Conservation (phyloP, 257 asterid genomes). For the Agastache rugosa region DNA sequence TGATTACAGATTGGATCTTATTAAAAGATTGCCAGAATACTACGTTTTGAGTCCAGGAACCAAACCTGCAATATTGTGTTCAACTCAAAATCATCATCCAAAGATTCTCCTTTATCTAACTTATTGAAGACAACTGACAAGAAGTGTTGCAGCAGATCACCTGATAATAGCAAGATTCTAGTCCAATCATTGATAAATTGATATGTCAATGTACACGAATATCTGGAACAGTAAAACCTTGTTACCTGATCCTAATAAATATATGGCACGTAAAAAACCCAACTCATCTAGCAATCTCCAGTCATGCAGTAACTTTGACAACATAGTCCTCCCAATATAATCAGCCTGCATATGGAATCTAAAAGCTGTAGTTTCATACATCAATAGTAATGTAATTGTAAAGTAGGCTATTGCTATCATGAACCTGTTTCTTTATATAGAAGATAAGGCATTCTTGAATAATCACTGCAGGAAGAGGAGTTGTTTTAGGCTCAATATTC, state of each 20-base stretch:
- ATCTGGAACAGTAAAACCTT: slow-evolving; percentile 18
- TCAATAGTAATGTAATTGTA: slow-evolving; percentile 24
- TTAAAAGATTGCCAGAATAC: slow-evolving; percentile 9
- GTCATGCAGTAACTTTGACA: slow-evolving; percentile 78
- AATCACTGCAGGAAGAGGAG: slow-evolving; percentile 77
- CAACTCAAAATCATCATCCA: slow-evolving; percentile 97
- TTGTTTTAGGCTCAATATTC: slow-evolving; percentile 63
- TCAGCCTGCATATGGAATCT: slow-evolving; percentile 70
- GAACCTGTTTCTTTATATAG: slow-evolving; percentile 87
- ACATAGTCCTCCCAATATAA: slow-evolving; percentile 80
- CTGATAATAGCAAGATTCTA: slow-evolving; percentile 51
- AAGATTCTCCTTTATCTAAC: slow-evolving; percentile 86
- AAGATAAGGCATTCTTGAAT: slow-evolving; percentile 86
- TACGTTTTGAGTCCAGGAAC: slow-evolving; percentile 31
- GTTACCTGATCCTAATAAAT: slow-evolving; percentile 95
- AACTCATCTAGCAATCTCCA: slow-evolving; percentile 95
- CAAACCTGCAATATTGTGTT: slow-evolving; percentile 89
- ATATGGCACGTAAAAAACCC: slow-evolving; percentile 88
- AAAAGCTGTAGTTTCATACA: slow-evolving; percentile 23
- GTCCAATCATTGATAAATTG: slow-evolving; percentile 6
- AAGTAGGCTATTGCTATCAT: slow-evolving; percentile 24
- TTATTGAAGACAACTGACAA: slow-evolving; percentile 78
- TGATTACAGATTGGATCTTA: slow-evolving; percentile 17
- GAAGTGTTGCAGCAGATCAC: slow-evolving; percentile 97
- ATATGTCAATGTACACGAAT: background rate